Evolutionary conservation across 805 yeast species (phyloP).

Genomic region (Metschnikowia borealis): DNA sequence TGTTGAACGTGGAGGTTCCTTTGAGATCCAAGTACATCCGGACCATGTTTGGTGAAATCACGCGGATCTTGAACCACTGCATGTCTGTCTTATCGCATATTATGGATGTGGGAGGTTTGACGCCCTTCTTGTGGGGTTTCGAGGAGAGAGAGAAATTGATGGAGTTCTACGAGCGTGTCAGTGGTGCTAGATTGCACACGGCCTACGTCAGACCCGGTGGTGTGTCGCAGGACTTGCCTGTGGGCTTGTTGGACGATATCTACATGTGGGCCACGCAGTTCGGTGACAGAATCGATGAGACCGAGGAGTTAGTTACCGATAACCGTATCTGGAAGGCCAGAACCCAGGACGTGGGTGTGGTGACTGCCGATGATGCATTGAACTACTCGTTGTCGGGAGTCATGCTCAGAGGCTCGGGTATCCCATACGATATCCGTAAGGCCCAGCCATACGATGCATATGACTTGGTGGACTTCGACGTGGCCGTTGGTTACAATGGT

Average conservation of each 20-base stretch:
- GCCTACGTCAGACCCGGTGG: conserved; percentile 93
- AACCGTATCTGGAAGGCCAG: conserved; percentile 91
- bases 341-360: conserved; percentile 73
- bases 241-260: conserved; percentile 81
- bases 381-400: conserved; percentile 80
- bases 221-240: conserved; percentile 83
- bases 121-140: conserved; percentile 92
- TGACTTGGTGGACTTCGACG: conserved; percentile 78
- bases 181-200: conserved; percentile 85
- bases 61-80: conserved; percentile 77
- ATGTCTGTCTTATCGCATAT: conserved; percentile 86
- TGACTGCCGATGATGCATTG: conserved; percentile 83
- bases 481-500: conserved; percentile 83
- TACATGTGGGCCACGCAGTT: conserved; percentile 96
- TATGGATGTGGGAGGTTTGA: conserved; percentile 92
- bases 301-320: conserved; percentile 84
- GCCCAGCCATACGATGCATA: conserved; percentile 89
- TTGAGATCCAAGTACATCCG: conserved; percentile 80
- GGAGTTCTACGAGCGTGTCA: conserved; percentile 89
- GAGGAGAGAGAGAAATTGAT: conserved; percentile 90
- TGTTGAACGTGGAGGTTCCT: conserved; percentile 80
- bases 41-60: conserved; percentile 82
- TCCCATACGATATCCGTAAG: conserved; percentile 82
- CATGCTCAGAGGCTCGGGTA: conserved; percentile 88
- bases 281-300: conserved; percentile 88